Evolutionary conservation across 257 asterid genomes (phyloP).

Genomic region (Nicotiana knightiana): DNA sequence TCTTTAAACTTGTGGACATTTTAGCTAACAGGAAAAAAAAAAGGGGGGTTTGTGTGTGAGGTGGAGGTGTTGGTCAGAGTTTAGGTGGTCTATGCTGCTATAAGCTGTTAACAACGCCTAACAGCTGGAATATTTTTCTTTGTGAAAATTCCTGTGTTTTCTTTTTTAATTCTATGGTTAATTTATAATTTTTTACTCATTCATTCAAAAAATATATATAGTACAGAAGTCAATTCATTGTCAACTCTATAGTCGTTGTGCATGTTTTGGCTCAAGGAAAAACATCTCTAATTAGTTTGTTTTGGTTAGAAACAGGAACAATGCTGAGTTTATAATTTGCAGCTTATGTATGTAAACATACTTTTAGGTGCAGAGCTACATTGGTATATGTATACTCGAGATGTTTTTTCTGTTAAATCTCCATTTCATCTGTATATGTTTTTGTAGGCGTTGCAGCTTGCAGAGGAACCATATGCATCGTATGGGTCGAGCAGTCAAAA

Average conservation of each 20-base stretch:
- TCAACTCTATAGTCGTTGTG: not conserved
- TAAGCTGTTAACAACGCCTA: not conserved
- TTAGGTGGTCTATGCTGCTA: not conserved
- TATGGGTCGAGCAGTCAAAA: constrained; percentile 52
- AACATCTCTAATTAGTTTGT: not conserved
- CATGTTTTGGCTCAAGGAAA: not conserved
- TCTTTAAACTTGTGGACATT: not conserved
- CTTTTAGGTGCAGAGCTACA: not conserved
- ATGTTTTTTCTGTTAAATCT: not conserved
- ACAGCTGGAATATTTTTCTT: not conserved
- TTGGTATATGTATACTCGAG: not conserved
- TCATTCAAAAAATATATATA: not conserved
- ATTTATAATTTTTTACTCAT: not conserved
- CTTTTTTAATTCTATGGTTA: not conserved
- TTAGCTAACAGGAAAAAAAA: no score
- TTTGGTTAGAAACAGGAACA: not conserved
- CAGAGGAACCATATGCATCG: constrained; percentile 68
- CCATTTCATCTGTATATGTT: not conserved
- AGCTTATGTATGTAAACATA: not conserved
- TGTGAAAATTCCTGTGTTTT: not conserved
- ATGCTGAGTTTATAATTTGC: not conserved
- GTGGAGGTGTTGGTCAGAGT: not conserved
- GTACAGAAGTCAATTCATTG: not conserved
- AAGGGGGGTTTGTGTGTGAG: no score
- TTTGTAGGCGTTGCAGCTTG: constrained; percentile 71